Evolutionary conservation across 169 alveolate species (phyloP).

Genomic region (Eimeria tenella): DNA sequence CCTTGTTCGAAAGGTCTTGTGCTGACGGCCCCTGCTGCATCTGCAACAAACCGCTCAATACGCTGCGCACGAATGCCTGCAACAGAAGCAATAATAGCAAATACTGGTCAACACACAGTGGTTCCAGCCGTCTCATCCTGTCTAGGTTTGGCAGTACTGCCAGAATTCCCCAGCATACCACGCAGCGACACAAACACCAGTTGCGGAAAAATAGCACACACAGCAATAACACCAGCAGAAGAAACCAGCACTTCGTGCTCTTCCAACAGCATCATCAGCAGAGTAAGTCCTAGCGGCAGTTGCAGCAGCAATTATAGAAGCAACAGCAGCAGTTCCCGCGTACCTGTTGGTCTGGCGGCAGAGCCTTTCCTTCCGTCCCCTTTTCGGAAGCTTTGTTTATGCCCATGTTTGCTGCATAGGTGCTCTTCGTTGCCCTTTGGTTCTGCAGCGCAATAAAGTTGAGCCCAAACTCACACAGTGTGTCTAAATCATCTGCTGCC

Average conservation of each 20-base stretch:
- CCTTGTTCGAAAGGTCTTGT: conserved; percentile 17
- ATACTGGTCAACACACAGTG: too few relatives aligned
- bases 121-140: too few relatives aligned
- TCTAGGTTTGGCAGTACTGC: too few relatives aligned
- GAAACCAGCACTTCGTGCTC: background rate
- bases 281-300: background rate
- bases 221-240: conserved; percentile 3
- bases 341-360: conserved; percentile 65
- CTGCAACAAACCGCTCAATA: conserved; percentile 15
- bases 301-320: background rate
- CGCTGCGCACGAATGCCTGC: conserved; percentile 12
- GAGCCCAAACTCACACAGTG: background rate
- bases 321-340: background rate
- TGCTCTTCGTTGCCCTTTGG: conserved; percentile 64
- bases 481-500: background rate
- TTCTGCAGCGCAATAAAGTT: background rate
- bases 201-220: background rate
- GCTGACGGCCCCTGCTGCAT: conserved; percentile 69
- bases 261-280: background rate
- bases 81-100: background rate
- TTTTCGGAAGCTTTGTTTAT: conserved; percentile 61
- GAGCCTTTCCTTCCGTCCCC: background rate
- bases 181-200: background rate
- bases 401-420: conserved; percentile 71
- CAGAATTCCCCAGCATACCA: background rate